Evolutionary conservation across 805 yeast species (phyloP).

Genomic region (Metschnikowia drakensbergensis): DNA sequence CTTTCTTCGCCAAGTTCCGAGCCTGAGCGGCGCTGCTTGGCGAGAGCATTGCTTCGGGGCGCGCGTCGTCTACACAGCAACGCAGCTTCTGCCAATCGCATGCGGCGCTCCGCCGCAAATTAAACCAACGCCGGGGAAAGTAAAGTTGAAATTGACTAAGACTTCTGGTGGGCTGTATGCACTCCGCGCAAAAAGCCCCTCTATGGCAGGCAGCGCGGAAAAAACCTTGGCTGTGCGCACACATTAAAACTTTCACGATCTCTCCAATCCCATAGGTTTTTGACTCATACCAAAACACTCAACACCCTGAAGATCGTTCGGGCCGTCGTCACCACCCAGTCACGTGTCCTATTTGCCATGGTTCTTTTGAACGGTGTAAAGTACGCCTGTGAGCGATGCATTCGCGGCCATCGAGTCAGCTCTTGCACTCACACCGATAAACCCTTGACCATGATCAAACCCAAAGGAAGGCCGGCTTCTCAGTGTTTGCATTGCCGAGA

Average conservation of each 20-base stretch:
- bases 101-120: background rate
- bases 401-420: slow-evolving; percentile 94
- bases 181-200: background rate
- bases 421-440: slow-evolving; percentile 90
- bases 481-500: slow-evolving; percentile 87
- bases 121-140: background rate
- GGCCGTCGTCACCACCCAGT: background rate
- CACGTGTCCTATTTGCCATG: slow-evolving; percentile 45
- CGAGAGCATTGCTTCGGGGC: too few relatives aligned
- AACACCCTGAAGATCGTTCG: too few relatives aligned
- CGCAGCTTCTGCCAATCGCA: background rate
- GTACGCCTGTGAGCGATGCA: slow-evolving; percentile 94
- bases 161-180: background rate
- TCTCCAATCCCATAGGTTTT: background rate
- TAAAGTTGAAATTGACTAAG: background rate
- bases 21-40: too few relatives aligned
- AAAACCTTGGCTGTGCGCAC: slow-evolving; percentile 1
- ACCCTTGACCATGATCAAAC: slow-evolving; percentile 88
- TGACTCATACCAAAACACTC: background rate
- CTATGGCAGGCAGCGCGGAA: slow-evolving; percentile 1
- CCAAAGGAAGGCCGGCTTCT: slow-evolving; percentile 93
- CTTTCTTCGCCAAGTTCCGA: background rate
- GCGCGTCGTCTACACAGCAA: background rate
- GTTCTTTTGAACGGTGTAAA: slow-evolving; percentile 89
- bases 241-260: slow-evolving; percentile 2